A percentile compares a stretch with the other conserved stretches of the same genome.
Conservation (phyloP, 306 rosid species). For the Lathyrus aphaca region DNA sequence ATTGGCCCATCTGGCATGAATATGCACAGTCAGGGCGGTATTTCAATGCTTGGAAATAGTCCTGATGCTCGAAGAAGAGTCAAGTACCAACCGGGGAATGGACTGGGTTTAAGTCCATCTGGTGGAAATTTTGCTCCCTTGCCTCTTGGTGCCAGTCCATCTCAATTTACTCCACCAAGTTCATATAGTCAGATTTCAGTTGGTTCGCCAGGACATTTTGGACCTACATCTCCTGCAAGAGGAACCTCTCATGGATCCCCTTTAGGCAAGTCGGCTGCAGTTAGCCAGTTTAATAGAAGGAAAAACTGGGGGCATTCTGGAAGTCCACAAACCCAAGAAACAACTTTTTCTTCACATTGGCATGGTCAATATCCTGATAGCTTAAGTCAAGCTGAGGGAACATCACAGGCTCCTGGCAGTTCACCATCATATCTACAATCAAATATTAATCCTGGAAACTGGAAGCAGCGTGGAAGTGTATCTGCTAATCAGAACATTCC, state of each 20-base stretch:
- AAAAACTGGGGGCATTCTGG: slow-evolving; percentile 88
- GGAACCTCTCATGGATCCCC: slow-evolving; percentile 95
- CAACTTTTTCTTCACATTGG: slow-evolving; percentile 69
- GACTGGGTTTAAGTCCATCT: slow-evolving; percentile 87
- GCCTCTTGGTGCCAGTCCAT: slow-evolving; percentile 97
- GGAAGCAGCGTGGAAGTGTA: slow-evolving; percentile 77
- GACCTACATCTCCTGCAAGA: slow-evolving; percentile 98
- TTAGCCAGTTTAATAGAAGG: slow-evolving; percentile 83
- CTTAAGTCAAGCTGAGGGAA: slow-evolving; percentile 70
- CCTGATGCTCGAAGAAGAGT: slow-evolving; percentile 93
- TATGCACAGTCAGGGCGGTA: slow-evolving; percentile 71
- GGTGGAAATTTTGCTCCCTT: slow-evolving; percentile 91
- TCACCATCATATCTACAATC: slow-evolving; percentile 74
- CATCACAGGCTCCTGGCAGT: slow-evolving; percentile 62
- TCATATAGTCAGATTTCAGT: slow-evolving; percentile 77
- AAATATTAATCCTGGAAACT: slow-evolving; percentile 57
- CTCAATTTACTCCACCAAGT: slow-evolving; percentile 95
- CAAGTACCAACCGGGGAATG: slow-evolving; percentile 74
- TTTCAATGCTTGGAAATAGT: slow-evolving; percentile 87
- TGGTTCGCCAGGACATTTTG: slow-evolving; percentile 88
- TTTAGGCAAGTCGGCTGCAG: slow-evolving; percentile 85
- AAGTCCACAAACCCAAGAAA: slow-evolving; percentile 77
- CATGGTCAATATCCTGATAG: slow-evolving; percentile 73
- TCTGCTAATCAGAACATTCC: slow-evolving; percentile 61
- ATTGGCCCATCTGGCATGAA: slow-evolving; percentile 86